Evolutionary conservation across 805 yeast genomes (phyloP).

Genomic region (Pichia cabralensis): DNA sequence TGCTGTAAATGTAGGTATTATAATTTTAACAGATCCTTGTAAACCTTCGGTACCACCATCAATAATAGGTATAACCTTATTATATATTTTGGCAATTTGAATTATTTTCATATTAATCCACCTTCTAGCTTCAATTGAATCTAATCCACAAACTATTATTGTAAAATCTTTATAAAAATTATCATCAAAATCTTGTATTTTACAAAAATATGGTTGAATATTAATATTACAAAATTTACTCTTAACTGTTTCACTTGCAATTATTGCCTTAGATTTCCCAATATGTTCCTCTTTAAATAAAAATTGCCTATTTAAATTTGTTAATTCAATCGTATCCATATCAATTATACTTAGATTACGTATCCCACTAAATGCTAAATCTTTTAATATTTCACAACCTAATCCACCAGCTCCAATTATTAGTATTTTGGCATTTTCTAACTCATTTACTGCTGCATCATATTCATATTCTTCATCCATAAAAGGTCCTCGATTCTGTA

Average conservation of each 20-base stretch:
- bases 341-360: conserved; percentile 57
- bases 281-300: conserved; percentile 52
- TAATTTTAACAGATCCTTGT: conserved; percentile 81
- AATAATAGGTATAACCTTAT: conserved; percentile 54
- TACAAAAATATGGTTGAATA: conserved; percentile 50
- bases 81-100: conserved; percentile 42
- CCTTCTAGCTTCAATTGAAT: conserved; percentile 80
- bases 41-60: conserved; percentile 97
- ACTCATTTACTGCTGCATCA: conserved; percentile 13
- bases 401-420: conserved; percentile 77
- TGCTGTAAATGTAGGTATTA: conserved; percentile 74
- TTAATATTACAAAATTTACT: conserved; percentile 26
- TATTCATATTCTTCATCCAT: conserved; percentile 24
- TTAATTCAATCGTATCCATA: conserved; percentile 76
- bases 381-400: conserved; percentile 73
- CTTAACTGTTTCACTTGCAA: conserved; percentile 50
- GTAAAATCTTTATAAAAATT: conserved; percentile 60
- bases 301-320: conserved; percentile 70
- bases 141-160: conserved; percentile 78
- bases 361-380: conserved; percentile 63
- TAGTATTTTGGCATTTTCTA: conserved; percentile 21
- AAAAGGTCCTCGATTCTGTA: conserved; percentile 25
- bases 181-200: conserved; percentile 52
- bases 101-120: conserved; percentile 75
- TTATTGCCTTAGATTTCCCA: conserved; percentile 56